Base-by-base conservation (phyloP, 495 filamentous ascomycete genomes). In the Neurospora sp. region DNA sequence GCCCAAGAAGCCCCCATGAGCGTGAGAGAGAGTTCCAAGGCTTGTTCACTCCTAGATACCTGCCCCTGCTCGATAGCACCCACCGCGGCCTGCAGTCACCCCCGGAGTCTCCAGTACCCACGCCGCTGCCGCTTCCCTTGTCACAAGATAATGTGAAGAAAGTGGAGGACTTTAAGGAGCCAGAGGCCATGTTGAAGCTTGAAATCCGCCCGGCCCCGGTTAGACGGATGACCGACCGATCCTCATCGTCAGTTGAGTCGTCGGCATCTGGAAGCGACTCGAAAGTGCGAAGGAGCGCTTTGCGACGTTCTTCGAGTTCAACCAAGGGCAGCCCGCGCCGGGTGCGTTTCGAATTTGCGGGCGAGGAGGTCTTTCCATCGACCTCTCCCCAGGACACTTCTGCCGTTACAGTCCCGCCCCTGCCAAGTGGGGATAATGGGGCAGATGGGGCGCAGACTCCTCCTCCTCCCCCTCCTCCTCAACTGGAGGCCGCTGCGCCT, bases 11-110 rank as follows among this genome's bases (percentile, higher is more conserved):
- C 42, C 82, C 84, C 48, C 84, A 86, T 79, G 85, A 86, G 70
- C 84, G 85, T 38, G 87, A 89, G 75, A 81, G 82, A 72, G 88
- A 89, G 73, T 88, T 90, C 73, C 85, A 87, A 42, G 88, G 88
- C 42, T 74, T 90, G 23, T 90, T 90, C 76, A 90, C 87, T 16
- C 89, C 88, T 27, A 84, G 79, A 70, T 90, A 88, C 76, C 83
- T 90, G 41, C 88, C 88, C 69, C 80, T 90, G 46, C 86, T 90
- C 46, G 88, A 88, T 73, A 81, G 82, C 70, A 78, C 77, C 39
- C 78, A 82, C 54, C 83, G 81, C 72, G 73, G 66, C 66, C 74
- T 46, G 37, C 74, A 75, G 69, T 78, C 79, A 48, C 75, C 80
- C 6, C 77, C 77, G 18, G 71, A 72, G 70, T 75, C 75, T 23